phyloP scores from a whole-genome alignment of 148 eudicot species.

The Chenopodium formosanum region DNA sequence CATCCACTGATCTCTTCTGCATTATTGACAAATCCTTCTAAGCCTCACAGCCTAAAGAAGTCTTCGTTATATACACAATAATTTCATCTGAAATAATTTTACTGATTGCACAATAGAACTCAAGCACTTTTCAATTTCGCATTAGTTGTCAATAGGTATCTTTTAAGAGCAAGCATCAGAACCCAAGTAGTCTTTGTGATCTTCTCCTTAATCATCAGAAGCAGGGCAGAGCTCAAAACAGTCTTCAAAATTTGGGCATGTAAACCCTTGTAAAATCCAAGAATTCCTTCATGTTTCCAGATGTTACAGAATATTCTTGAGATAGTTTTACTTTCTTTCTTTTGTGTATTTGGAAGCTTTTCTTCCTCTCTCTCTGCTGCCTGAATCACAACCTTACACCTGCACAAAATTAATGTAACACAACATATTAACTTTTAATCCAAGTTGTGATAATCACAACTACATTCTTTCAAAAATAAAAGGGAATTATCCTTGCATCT shows the following conservation, averaged over 20 bases:
- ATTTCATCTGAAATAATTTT: background rate
- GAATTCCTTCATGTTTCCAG: slow-evolving; percentile 79
- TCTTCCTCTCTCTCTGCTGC: slow-evolving; percentile 68
- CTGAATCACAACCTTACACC: slow-evolving; percentile 91
- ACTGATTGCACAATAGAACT: slow-evolving; percentile 4
- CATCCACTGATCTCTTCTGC: slow-evolving; percentile 18
- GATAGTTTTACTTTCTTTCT: slow-evolving; percentile 54
- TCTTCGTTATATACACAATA: slow-evolving; percentile 13
- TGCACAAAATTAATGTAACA: slow-evolving; percentile 24
- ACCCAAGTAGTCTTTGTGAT: slow-evolving; percentile 85
- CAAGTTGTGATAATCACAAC: too few relatives aligned
- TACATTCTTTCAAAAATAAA: background rate
- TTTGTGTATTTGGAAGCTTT: slow-evolving; percentile 21
- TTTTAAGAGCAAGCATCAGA: slow-evolving; percentile 66
- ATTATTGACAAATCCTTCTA: slow-evolving; percentile 8
- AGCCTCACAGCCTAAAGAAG: slow-evolving; percentile 9
- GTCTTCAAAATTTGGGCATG: slow-evolving; percentile 90
- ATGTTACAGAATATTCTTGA: slow-evolving; percentile 49
- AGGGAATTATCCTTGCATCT: background rate
- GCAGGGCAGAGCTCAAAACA: slow-evolving; percentile 88
- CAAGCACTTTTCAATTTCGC: slow-evolving; percentile 57
- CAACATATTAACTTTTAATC: background rate
- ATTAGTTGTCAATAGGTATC: slow-evolving; percentile 37
- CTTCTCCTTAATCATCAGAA: slow-evolving; percentile 95
- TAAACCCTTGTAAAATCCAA: slow-evolving; percentile 81